Base-by-base conservation (phyloP, 306 rosid genomes). In the Lathyrus tuberosus region DNA sequence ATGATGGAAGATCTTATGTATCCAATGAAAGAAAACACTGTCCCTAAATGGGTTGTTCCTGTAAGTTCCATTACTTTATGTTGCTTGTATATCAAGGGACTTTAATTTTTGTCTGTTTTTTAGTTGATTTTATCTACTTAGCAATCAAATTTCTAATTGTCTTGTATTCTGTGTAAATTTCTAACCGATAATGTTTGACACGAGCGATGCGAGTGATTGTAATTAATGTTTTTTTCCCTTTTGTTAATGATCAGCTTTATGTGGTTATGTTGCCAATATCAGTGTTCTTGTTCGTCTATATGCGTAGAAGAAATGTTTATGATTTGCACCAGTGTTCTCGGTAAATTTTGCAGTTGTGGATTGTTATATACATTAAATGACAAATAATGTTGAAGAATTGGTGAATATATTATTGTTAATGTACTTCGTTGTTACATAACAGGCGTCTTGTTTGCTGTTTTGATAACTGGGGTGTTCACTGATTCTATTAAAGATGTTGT, bases 31-130 rank as follows among this genome's bases (percentile, higher is more conserved):
- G 86, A 51, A 4, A 90, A 84, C 80, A 88, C 96, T 7, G 96
- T 94, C n/a, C 98, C 98, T 24, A 41, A 74, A 20, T 94, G 98
- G 98, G 81, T 97, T 59, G 96, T 94, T 61, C 97, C 97, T 42
- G 98, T 94, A 77, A 85, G 89, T 76, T 40, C 43, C 30, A 37
- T 16, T 17, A 44, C 62, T 20, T 12, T 65, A 14, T 51, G 6
- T 60, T 49, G 62, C 53, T 74, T 70, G 69, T 62, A 28, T 56
- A 24, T 18, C 75, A 74, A 3, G 46, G 67, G 40, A 54, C 59
- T 12, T n/a, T n/a, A n/a, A n/a, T 46, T 33, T 44, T 61, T 3
- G 26, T 31, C 62, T 43, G 56, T 61, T 62, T 66, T 3, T 28
- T 28, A 18, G 14, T 18, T 51, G n/a, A n/a, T n/a, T n/a, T n/a